phyloP scores from a whole-genome alignment of 2,329 filamentous ascomycete species.

The Talaromyces sp. region DNA sequence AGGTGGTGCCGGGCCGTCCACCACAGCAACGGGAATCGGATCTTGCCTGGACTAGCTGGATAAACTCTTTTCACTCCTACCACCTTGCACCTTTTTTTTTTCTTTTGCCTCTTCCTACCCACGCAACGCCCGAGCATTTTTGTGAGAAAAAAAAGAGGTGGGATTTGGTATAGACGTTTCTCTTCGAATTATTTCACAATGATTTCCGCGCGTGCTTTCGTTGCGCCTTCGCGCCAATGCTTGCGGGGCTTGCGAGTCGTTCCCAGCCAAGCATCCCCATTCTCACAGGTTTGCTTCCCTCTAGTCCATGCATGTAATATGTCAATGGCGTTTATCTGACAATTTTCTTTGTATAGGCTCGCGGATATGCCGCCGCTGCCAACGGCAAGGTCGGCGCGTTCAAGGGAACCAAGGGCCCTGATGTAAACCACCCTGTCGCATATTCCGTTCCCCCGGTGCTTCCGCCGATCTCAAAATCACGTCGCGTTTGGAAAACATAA shows the following conservation, averaged over 20 bases:
- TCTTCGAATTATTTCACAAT: conserved; percentile 51
- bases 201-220: conserved; percentile 75
- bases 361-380: conserved; percentile 54
- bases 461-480: conserved; percentile 2
- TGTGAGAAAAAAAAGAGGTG: conserved; percentile 1
- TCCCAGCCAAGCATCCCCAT: conserved; percentile 43
- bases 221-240: conserved; percentile 73
- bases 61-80: conserved; percentile 10
- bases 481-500: neutral
- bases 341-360: conserved; percentile 39
- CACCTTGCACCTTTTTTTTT: conserved; percentile 5
- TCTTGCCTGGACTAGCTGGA: conserved; percentile 6
- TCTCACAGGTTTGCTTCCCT: conserved; percentile 52
- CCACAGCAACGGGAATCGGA: conserved; percentile 9
- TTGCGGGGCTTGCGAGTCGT: conserved; percentile 57
- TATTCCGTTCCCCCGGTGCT: conserved; percentile 10
- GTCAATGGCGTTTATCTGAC: conserved; percentile 12
- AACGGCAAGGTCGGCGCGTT: conserved; percentile 82
- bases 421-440: conserved; percentile 55
- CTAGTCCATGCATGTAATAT: neutral
- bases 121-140: neutral
- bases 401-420: conserved; percentile 79
- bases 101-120: conserved; percentile 1
- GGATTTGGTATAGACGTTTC: conserved; percentile 1
- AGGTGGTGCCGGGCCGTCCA: neutral